These are phyloP conservation scores for Angomonas deanei DNA, from an alignment of 208 protist genomes.

Conservation along the genomic window DNA sequence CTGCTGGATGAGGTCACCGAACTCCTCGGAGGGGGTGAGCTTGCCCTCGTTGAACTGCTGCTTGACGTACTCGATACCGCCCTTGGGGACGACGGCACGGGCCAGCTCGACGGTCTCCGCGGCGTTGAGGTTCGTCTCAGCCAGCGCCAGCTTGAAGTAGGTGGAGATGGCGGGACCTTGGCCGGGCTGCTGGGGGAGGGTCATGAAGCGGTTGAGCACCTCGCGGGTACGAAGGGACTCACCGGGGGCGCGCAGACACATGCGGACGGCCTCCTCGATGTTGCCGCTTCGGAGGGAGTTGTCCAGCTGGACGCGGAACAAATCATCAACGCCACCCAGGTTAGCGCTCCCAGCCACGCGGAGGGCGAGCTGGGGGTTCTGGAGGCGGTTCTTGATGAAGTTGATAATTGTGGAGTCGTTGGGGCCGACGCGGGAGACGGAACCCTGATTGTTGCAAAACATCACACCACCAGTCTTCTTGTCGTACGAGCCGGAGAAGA, in stretches of 20 bases:
- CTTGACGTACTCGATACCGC: conserved; percentile 90
- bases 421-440: conserved; percentile 91
- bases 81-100: conserved; percentile 91
- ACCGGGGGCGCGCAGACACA: conserved; percentile 93
- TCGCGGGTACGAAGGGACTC: conserved; percentile 94
- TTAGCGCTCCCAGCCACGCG: conserved; percentile 94
- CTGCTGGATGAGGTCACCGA: conserved; percentile 96
- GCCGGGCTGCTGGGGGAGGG: conserved; percentile 59
- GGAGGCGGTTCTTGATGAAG: conserved; percentile 92
- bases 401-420: conserved; percentile 96
- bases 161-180: conserved; percentile 94
- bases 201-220: conserved; percentile 95
- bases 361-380: conserved; percentile 94
- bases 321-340: conserved; percentile 96
- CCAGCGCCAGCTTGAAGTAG: conserved; percentile 98
- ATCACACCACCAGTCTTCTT: conserved; percentile 90
- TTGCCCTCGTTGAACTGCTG: conserved; percentile 99
- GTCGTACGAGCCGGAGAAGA: conserved; percentile 95
- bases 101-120: conserved; percentile 98
- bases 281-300: conserved; percentile 87
- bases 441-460: conserved; percentile 95
- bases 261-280: conserved; percentile 93
- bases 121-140: conserved; percentile 95
- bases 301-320: conserved; percentile 96
- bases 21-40: conserved; percentile 96